These are phyloP conservation scores for Spinellus fusiger DNA, from an alignment of 192 early-diverging fungal genomes.

Conservation along the genomic window DNA sequence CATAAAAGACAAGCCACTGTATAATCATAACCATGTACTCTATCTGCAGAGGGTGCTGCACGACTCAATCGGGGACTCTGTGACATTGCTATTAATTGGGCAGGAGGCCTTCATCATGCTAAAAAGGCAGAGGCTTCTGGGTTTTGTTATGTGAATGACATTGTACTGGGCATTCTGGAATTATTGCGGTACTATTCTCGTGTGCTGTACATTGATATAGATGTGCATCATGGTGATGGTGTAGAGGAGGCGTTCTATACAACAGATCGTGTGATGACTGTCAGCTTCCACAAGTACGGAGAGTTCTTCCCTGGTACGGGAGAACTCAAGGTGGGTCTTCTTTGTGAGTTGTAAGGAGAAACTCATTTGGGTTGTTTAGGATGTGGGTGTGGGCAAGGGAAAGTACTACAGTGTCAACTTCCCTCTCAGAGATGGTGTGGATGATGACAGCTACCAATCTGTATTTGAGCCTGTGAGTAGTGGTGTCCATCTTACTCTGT, in stretches of 20 bases:
- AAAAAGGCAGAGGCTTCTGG: conserved; percentile 82
- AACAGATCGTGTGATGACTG: conserved; percentile 92
- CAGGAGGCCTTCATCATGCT: conserved; percentile 82
- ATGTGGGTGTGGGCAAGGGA: conserved; percentile 81
- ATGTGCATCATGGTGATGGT: conserved; percentile 92
- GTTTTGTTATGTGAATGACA: conserved; percentile 96
- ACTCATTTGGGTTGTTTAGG: conserved; percentile 52
- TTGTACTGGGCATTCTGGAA: conserved; percentile 64
- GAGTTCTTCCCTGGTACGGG: conserved; percentile 97
- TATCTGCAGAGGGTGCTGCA: conserved; percentile 71
- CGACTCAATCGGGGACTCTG: conserved; percentile 74
- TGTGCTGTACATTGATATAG: conserved; percentile 92
- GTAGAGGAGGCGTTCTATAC: conserved; percentile 93
- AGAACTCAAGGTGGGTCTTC: conserved; percentile 42
- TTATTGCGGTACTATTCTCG: conserved; percentile 68
- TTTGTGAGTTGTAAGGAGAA: neutral
- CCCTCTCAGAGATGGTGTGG: conserved; percentile 90
- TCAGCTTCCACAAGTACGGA: conserved; percentile 94
- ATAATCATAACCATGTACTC: too few species aligned
- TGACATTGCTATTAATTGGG: conserved; percentile 91
- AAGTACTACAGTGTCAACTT: conserved; percentile 95
- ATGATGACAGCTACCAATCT: conserved; percentile 81
- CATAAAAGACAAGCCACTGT: neutral
- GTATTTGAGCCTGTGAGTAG: conserved; percentile 53
- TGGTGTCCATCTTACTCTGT: neutral